Conservation (phyloP, 2,329 filamentous ascomycete genomes). For the Trichoderma breve region DNA sequence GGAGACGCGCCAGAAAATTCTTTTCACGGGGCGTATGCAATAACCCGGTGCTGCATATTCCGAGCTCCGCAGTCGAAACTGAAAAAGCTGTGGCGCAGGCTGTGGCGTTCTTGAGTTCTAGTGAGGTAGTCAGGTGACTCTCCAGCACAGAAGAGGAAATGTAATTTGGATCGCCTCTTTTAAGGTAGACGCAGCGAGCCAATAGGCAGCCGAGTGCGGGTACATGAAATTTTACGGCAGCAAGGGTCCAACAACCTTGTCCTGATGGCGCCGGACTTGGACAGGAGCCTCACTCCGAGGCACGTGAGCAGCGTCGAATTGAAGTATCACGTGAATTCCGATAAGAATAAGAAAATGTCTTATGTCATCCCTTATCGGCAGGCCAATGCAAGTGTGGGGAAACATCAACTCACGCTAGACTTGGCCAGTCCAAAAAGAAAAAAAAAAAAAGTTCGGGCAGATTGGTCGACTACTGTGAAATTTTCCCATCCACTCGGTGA, state of each 20-base stretch:
- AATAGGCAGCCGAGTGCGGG: background rate
- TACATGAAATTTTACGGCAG: background rate
- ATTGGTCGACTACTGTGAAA: constrained; percentile 33
- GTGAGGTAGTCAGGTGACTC: background rate
- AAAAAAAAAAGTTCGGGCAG: constrained; percentile 38
- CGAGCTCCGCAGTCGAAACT: background rate
- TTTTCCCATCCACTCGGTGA: constrained; percentile 31
- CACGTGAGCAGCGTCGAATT: constrained; percentile 25
- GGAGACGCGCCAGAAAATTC: constrained; percentile 10
- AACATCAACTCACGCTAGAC: constrained; percentile 5
- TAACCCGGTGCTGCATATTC: background rate
- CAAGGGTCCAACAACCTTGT: background rate
- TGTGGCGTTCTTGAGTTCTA: background rate
- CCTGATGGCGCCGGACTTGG: background rate
- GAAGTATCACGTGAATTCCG: constrained; percentile 18
- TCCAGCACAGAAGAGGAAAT: background rate
- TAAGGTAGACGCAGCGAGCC: background rate
- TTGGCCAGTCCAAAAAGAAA: constrained; percentile 29
- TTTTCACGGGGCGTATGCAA: background rate
- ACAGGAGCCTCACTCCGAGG: background rate
- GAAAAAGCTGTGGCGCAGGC: background rate
- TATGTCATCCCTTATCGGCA: constrained; percentile 26
- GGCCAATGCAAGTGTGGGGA: constrained; percentile 19
- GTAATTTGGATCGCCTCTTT: background rate
- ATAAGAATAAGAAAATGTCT: constrained; percentile 20